Evolutionary conservation across 768 basidiomycete species (phyloP), one percentile per base, ranked within the genome.

Genomic region (Pleurotus tuoliensis): DNA sequence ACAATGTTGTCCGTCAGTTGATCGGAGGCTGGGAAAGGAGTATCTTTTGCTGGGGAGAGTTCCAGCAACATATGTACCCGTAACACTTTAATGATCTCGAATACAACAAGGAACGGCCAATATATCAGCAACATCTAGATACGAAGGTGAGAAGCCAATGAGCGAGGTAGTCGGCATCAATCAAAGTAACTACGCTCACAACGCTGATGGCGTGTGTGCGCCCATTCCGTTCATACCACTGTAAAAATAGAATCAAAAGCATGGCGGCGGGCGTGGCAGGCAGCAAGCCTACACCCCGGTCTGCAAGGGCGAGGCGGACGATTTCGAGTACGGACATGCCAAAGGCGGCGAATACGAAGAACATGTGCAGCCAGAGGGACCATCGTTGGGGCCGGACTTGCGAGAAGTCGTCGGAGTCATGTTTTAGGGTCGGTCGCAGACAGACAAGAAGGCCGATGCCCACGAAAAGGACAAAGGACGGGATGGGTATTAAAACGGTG

Each of bases 291-390:
- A 70, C 58, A 0, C 70, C 70, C n/a, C 66, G 46, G 6, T 66
- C 22, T 39, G 68, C 65, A 24, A 64, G 59, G 25, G 41, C 62
- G 9, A 70, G 64, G 24, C 70, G 64, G 18, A 61, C 55, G 27
- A 71, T 56, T 60, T 71, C 70, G 6, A 69, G 60, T 1, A 71
- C 55, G n/a, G 64, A 63, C 68, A 70, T 70, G 5, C 56, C 66
- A 49, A 67, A 61, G 15, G 62, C 62, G 3, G 62, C 59, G 1
- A 58, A 57, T 25, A 69, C 63, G 7, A 68, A 63, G 16, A 64
- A 59, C 27, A 66, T 52, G 48, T 70, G 69, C 24, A 62, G 39
- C 50, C 64, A 62, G 41, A 66, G 63, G 22, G 66, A 13, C 67
- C 67, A 68, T 61, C 56, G 57, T 13, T 43, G 38, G 8, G 56